Evolutionary conservation across 257 asterid species (phyloP).

Genomic region (Galeopsis tetrahit): DNA sequence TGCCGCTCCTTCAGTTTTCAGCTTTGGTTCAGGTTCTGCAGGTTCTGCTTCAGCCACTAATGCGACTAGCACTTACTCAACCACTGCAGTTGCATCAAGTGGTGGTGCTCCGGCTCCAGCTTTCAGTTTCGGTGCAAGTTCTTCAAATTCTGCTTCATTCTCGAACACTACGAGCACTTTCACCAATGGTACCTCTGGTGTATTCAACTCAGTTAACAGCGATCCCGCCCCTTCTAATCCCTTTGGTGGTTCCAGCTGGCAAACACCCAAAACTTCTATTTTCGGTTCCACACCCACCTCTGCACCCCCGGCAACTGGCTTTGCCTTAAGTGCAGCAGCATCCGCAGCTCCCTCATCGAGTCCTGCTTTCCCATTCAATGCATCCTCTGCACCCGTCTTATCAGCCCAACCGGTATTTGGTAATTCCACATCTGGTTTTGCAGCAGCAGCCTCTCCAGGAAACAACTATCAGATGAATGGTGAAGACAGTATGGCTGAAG

Average conservation of each 20-base stretch:
- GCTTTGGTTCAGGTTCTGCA: constrained; percentile 36
- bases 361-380: constrained; percentile 44
- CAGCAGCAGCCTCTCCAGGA: constrained; percentile 45
- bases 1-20: constrained; percentile 24
- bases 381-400: constrained; percentile 36
- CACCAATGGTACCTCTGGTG: constrained; percentile 36
- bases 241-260: constrained; percentile 60
- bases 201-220: constrained; percentile 42
- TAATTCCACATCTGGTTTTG: constrained; percentile 37
- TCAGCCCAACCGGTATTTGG: constrained; percentile 43
- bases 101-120: constrained; percentile 26
- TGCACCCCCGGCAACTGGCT: constrained; percentile 49
- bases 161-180: constrained; percentile 34
- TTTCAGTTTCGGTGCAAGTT: constrained; percentile 40
- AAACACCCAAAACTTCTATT: constrained; percentile 41
- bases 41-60: constrained; percentile 28
- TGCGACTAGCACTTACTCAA: constrained; percentile 30
- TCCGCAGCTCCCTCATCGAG: constrained; percentile 43
- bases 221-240: constrained; percentile 34
- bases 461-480: constrained; percentile 62
- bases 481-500: constrained; percentile 93
- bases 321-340: constrained; percentile 53
- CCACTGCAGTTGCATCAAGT: constrained; percentile 31
- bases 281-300: constrained; percentile 43
- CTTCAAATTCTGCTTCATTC: constrained; percentile 38